Evolutionary conservation across 1,284 basidiomycete genomes (phyloP).

Genomic region (Irpex sp.): DNA sequence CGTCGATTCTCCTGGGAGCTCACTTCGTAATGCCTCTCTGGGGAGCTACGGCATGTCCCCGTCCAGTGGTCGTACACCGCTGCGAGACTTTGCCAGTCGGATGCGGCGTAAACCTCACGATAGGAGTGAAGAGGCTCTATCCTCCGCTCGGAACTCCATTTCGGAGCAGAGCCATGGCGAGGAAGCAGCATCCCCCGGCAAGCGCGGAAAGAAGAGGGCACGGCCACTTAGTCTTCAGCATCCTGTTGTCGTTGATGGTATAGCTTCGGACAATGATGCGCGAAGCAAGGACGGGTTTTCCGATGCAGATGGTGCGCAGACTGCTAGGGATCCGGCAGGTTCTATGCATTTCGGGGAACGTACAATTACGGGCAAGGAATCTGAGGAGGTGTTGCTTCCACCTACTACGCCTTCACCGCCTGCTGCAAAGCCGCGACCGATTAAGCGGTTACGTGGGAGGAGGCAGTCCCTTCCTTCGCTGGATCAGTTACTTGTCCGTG

Average conservation of each 20-base stretch:
- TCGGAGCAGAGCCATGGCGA: constrained; percentile 41
- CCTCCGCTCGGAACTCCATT: constrained; percentile 44
- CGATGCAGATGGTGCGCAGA: constrained; percentile 7
- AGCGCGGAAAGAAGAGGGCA: not conserved
- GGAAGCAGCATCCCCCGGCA: constrained; percentile 16
- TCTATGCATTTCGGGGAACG: not conserved
- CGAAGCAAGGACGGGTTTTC: not conserved
- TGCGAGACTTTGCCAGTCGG: constrained; percentile 35
- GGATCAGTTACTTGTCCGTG: constrained; percentile 14
- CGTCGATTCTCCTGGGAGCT: constrained; percentile 30
- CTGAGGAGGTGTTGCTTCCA: not conserved
- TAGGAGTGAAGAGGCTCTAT: constrained; percentile 45
- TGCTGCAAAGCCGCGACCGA: not conserved
- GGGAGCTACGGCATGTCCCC: constrained; percentile 36
- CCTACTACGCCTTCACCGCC: constrained; percentile 9
- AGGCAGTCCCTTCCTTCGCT: constrained; percentile 26
- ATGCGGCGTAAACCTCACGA: constrained; percentile 28
- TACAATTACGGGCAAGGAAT: not conserved
- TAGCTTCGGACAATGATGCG: not conserved
- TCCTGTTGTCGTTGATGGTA: not conserved
- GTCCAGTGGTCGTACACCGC: constrained; percentile 36
- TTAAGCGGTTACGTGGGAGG: constrained; percentile 19
- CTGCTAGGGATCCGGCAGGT: not conserved
- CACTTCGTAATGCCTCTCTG: constrained; percentile 32
- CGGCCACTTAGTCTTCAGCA: constrained; percentile 7